Base-by-base conservation (phyloP, 345 rosid genomes). In the Viola odorata region DNA sequence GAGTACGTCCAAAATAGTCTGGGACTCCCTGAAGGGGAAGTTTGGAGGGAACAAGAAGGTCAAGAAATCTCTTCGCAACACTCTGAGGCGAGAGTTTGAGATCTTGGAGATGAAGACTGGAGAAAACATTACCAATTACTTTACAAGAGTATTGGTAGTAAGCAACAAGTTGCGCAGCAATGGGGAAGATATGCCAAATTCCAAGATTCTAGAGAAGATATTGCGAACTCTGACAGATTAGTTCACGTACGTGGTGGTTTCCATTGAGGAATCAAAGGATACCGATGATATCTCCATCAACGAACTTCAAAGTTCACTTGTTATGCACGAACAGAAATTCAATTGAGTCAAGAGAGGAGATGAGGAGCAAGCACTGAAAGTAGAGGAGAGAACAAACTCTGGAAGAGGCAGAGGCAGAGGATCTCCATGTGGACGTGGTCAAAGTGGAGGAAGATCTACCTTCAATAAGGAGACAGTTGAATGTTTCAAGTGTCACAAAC, bases 1-100 rank as follows among this genome's bases (percentile, higher is more conserved):
- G 23, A 32, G 51, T 37, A 67, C 15, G 16, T 41, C 71, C 64
- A 67, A 67, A n/a, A 60, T n/a, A 17, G 32, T 44, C 3, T 52
- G 50, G 44, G 53, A 55, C 37, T 56, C 17, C 1, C 3, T 45
- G 23, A 55, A 23, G 32, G 32, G 32, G 32, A 23, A 23, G 32
- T 23, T 23, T 23, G 32, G 32, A 23, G 32, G 32, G 32, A 23
- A 23, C 32, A 2, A 23, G 32, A 23, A 23, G 32, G 32, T 23
- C 32, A 23, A 23, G 32, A 23, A 23, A 23, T 23, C 32, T 23
- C 32, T 23, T 41, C n/a, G 55, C 8, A 12, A 42, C 41, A 12
- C 8, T 56, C 41, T 41, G 60, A 56, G 32, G 12, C 32, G 32
- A 23, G 32, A 23, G 32, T 23, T 23, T 44, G 52, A 5, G 41